Conservation (phyloP, 257 asterid species). For the Cynanchum wilfordii region DNA sequence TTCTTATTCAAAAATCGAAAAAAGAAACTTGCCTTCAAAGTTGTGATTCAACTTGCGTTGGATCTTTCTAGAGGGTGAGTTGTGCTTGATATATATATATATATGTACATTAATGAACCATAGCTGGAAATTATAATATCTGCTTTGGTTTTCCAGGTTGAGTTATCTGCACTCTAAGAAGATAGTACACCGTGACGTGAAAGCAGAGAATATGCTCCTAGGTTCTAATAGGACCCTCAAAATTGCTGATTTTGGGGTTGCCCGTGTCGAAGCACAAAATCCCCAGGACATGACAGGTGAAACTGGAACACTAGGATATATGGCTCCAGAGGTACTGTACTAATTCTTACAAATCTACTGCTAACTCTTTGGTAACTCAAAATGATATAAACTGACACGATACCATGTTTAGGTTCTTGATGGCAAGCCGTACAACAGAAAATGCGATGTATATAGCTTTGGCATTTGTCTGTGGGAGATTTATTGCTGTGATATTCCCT, state of each 20-base stretch:
- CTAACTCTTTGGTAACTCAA: background rate
- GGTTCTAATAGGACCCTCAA: conserved; percentile 54
- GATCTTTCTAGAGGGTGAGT: conserved; percentile 82
- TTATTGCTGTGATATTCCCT: conserved; percentile 93
- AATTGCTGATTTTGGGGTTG: conserved; percentile 96
- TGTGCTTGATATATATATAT: background rate
- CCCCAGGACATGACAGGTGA: conserved; percentile 98
- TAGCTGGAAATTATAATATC: conserved; percentile 3
- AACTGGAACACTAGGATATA: conserved; percentile 96
- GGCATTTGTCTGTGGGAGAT: conserved; percentile 94
- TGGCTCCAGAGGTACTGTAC: conserved; percentile 88
- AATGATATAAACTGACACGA: background rate
- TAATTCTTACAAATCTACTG: background rate
- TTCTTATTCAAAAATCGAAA: conserved; percentile 70
- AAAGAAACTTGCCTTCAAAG: conserved; percentile 72
- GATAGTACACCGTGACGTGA: conserved; percentile 93
- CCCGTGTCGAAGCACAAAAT: conserved; percentile 94
- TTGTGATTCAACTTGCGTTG: conserved; percentile 81
- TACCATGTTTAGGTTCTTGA: conserved; percentile 59
- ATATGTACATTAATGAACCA: background rate
- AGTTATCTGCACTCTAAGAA: conserved; percentile 85
- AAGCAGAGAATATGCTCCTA: conserved; percentile 90
- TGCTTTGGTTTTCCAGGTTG: conserved; percentile 38
- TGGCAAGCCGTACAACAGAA: conserved; percentile 92
- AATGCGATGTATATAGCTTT: conserved; percentile 91